Evolutionary conservation across 805 yeast genomes (phyloP).

Genomic region (Candida arabinofermentans): DNA sequence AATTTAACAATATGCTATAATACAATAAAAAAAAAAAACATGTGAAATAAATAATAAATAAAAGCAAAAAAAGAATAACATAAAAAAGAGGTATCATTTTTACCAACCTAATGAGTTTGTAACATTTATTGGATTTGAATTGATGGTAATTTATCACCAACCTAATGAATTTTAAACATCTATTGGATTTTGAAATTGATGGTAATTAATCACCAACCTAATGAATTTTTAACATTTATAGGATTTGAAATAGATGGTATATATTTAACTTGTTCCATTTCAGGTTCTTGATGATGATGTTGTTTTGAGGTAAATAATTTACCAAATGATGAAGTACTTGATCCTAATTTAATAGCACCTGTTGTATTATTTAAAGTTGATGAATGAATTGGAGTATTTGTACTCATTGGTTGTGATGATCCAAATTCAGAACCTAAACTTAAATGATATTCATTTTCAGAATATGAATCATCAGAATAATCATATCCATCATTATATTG

Average conservation of each 20-base stretch:
- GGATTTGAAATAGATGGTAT: constrained; percentile 60
- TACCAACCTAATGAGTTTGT: background rate
- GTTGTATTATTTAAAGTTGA: background rate
- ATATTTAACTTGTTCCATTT: constrained; percentile 23
- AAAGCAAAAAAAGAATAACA: too few species aligned
- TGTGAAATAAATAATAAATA: background rate
- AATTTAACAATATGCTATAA: too few species aligned
- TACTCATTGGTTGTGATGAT: constrained; percentile 1
- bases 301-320: constrained; percentile 12
- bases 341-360: constrained; percentile 8
- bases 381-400: too few species aligned
- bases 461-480: constrained; percentile 1
- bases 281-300: constrained; percentile 5
- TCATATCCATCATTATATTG: constrained; percentile 2
- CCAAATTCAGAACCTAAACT: constrained; percentile 1
- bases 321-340: constrained; percentile 15
- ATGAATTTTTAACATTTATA: constrained; percentile 63
- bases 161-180: too few species aligned
- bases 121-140: too few species aligned
- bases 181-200: too few species aligned
- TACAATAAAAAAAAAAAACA: background rate
- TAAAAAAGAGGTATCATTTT: background rate
- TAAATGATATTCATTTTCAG: background rate
- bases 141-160: too few species aligned
- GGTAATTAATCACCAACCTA: constrained; percentile 71